Evolutionary conservation across 2,329 filamentous ascomycete genomes (phyloP), one percentile per base, ranked within the genome.

Genomic region (Xylaria sp.): DNA sequence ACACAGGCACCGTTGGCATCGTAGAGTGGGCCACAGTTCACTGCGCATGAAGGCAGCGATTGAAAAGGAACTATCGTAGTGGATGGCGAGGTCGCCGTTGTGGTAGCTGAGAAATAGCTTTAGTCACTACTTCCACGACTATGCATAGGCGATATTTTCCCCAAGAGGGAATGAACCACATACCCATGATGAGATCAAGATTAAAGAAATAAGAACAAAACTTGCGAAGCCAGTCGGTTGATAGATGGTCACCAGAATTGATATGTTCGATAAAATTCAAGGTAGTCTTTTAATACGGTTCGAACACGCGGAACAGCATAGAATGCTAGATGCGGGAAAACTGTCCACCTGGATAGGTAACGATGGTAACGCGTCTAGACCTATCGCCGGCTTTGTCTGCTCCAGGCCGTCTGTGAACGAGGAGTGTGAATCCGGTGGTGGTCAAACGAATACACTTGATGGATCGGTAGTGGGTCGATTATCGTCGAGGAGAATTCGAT

Each of bases 1-100:
- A 91, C 85, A 79, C 93, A 97, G 69, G 84, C 88, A 54, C 86
- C 86, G 76, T 94, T 92, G 66, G 92, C 93, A 79, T 92, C 87
- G 76, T 86, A 89, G 53, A 93, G 87, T 32, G 82, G 78, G 51
- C 85, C 84, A 75, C 91, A 93, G 55, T 76, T 69, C 24, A 82
- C 78, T 9, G 88, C 90, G 75, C 91, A 93, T 30, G 84, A 77
- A 4, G 91, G 91, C 57, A 93, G 86, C 50, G 83, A 79, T 55
- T 75, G 72, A 73, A 89, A 87, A 57, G 88, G 88, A 50, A 88
- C 82, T 70, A 90, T 82, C 5, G 86, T 88, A 12, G 85, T 88
- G 56, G 69, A 67, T 3, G 76, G 71, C 47, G 60, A 11, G 14
- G 50, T 42, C 4, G 4, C 39, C 39, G 39, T 50, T 12, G 47